Conservation (phyloP, 805 yeast species). For the Cyberlindnera suaveolens region DNA sequence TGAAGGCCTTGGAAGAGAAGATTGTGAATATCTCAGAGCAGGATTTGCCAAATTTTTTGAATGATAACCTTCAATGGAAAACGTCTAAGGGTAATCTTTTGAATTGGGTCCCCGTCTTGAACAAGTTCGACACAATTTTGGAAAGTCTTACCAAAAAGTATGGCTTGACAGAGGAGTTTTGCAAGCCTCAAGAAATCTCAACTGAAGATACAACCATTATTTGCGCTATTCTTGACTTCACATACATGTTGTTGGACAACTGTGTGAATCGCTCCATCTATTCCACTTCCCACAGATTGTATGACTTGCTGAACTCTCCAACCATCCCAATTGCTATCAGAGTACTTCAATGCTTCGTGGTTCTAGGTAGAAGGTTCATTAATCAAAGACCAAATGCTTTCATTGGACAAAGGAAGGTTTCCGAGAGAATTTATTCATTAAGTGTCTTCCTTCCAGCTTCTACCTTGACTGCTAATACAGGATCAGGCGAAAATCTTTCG, state of each 20-base stretch:
- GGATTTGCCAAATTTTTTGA: slow-evolving; percentile 36
- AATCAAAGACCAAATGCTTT: slow-evolving; percentile 27
- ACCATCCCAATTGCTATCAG: slow-evolving; percentile 52
- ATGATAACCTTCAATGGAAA: slow-evolving; percentile 43
- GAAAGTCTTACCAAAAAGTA: slow-evolving; percentile 50
- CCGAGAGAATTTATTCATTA: slow-evolving; percentile 32
- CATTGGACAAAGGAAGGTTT: slow-evolving; percentile 20
- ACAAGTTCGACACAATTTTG: slow-evolving; percentile 65
- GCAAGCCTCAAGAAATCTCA: slow-evolving; percentile 40
- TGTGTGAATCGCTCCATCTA: slow-evolving; percentile 65
- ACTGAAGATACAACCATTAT: slow-evolving; percentile 41
- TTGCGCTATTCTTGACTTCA: slow-evolving; percentile 51
- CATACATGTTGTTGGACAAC: slow-evolving; percentile 57
- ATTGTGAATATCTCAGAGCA: slow-evolving; percentile 31
- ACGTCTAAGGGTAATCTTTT: slow-evolving; percentile 62
- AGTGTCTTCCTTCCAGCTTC: slow-evolving; percentile 51
- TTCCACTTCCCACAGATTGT: slow-evolving; percentile 57
- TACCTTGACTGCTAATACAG: slow-evolving; percentile 27
- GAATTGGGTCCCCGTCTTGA: slow-evolving; percentile 73
- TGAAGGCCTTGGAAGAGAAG: slow-evolving; percentile 32
- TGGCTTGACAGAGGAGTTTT: slow-evolving; percentile 37
- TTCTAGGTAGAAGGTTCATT: slow-evolving; percentile 56
- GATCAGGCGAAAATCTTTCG: slow-evolving; percentile 33
- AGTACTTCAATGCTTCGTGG: slow-evolving; percentile 54
- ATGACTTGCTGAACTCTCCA: slow-evolving; percentile 50